These are phyloP conservation scores for Wickerhamomyces sp. DNA, from an alignment of 1,139 yeast species.

Conservation along the genomic window DNA sequence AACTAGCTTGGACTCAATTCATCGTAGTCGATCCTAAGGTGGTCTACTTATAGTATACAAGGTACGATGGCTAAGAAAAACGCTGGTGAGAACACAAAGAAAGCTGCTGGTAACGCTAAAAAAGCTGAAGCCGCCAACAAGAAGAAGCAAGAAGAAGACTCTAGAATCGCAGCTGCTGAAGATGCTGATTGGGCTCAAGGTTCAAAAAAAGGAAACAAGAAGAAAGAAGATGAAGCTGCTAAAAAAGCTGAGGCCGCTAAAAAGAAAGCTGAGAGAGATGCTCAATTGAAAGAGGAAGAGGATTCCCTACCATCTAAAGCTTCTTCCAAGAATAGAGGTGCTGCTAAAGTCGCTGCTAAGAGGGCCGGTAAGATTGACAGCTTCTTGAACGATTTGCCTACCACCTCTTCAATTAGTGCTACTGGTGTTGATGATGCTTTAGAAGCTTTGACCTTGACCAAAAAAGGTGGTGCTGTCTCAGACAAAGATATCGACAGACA, in stretches of 20 bases:
- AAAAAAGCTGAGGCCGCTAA: slow-evolving; percentile 61
- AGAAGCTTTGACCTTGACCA: slow-evolving; percentile 67
- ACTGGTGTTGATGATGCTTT: slow-evolving; percentile 74
- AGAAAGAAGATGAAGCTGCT: slow-evolving; percentile 59
- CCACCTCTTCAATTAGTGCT: slow-evolving; percentile 55
- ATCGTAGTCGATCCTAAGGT: not conserved
- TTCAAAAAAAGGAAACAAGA: slow-evolving; percentile 62
- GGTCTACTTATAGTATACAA: too few relatives aligned
- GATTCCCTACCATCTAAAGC: slow-evolving; percentile 58
- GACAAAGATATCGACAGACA: slow-evolving; percentile 74
- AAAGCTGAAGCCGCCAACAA: slow-evolving; percentile 65
- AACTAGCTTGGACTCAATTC: too few relatives aligned
- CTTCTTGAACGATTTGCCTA: slow-evolving; percentile 38
- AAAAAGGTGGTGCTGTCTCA: slow-evolving; percentile 47
- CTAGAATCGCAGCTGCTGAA: slow-evolving; percentile 48
- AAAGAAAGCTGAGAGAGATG: slow-evolving; percentile 61
- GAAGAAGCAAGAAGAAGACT: slow-evolving; percentile 50
- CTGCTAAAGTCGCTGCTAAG: slow-evolving; percentile 62
- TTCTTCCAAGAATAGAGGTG: slow-evolving; percentile 57
- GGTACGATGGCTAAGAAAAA: slow-evolving; percentile 49
- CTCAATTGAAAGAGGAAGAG: slow-evolving; percentile 58
- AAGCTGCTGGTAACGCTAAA: slow-evolving; percentile 66
- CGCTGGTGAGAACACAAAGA: slow-evolving; percentile 53
- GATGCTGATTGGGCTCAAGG: slow-evolving; percentile 70
- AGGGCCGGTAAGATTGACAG: slow-evolving; percentile 63